Conservation (phyloP, 352 stramenopile genomes). For the Phytophthora tubulina region DNA sequence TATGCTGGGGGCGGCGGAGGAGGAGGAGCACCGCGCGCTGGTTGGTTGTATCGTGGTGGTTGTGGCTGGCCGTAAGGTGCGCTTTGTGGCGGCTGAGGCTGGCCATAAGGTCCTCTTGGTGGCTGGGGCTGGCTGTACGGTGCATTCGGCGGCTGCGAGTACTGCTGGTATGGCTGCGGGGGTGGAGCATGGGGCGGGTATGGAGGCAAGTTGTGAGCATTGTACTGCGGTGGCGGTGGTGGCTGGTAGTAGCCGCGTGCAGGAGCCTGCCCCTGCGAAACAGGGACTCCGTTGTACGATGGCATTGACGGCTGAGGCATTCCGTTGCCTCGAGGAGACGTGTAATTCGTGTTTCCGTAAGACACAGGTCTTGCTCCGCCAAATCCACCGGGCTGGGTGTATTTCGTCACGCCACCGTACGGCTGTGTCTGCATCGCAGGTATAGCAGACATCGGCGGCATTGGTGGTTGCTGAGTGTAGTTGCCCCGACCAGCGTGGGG, state of each 20-base stretch:
- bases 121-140: constrained; percentile 32
- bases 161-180: constrained; percentile 42
- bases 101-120: constrained; percentile 19
- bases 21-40: constrained; percentile 18
- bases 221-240: constrained; percentile 41
- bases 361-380: constrained; percentile 20
- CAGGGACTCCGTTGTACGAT: constrained; percentile 38
- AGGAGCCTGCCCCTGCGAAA: constrained; percentile 35
- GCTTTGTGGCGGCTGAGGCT: constrained; percentile 17
- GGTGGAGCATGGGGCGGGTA: constrained; percentile 36
- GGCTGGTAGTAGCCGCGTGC: constrained; percentile 39
- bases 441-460: constrained; percentile 15
- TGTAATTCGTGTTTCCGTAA: constrained; percentile 57
- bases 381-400: constrained; percentile 52
- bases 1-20: constrained; percentile 24
- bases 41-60: constrained; percentile 27
- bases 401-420: constrained; percentile 58
- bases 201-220: constrained; percentile 38
- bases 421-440: constrained; percentile 52
- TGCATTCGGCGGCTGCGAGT: constrained; percentile 22
- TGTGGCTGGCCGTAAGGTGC: constrained; percentile 23
- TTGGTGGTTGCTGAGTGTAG: constrained; percentile 26
- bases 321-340: constrained; percentile 34
- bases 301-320: constrained; percentile 36
- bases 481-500: constrained; percentile 16